Base-by-base conservation (phyloP, 1,139 yeast genomes). In the Diutina siamensis region DNA sequence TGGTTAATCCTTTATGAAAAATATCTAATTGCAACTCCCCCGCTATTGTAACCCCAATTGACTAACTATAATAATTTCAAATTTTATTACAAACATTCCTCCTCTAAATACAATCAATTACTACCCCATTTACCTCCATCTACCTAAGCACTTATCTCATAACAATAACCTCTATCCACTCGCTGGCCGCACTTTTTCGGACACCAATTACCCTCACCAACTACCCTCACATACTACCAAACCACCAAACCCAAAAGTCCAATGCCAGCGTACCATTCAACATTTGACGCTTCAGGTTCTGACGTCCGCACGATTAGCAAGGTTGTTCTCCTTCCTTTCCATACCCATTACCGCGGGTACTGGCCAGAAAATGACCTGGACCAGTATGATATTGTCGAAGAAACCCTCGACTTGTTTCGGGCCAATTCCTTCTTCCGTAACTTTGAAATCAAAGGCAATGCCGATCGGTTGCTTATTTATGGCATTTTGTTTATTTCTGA, bases 361-460 rank as follows among this genome's bases (percentile, higher is more conserved):
- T 31, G 34, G 34, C 34, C 34, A 4, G 34, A 31, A 31, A 31
- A 31, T 5, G 72, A 74, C 48, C 76, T 78, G 27, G 95, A 85
- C 13, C 13, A 31, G 55, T 89, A 88, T 62, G 99, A 92, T 63
- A 85, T 92, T 49, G 74, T 85, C 49, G 98, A 92, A 59, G 99
- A 92, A 63, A 75, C 82, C 27, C 67, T 92, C 49, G 98, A 92
- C 63, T 72, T 92, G 49, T 92, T 92, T 64, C 74, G 98, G 53
- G 97, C 97, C 57, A 92, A 92, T 64, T 85, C 96, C 7, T 89
- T 92, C 65, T 92, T 94, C 74, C 83, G 86, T 61, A 92, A 92
- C 71, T 94, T 92, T 63, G 98, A 94, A 66, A 88, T 92, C 66
- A 87, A 87, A 61, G 95, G 97, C 12, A 87, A 95, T 18, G 84